Evolutionary conservation across 257 asterid species (phyloP).

Genomic region (Paraleonurus japonicus): DNA sequence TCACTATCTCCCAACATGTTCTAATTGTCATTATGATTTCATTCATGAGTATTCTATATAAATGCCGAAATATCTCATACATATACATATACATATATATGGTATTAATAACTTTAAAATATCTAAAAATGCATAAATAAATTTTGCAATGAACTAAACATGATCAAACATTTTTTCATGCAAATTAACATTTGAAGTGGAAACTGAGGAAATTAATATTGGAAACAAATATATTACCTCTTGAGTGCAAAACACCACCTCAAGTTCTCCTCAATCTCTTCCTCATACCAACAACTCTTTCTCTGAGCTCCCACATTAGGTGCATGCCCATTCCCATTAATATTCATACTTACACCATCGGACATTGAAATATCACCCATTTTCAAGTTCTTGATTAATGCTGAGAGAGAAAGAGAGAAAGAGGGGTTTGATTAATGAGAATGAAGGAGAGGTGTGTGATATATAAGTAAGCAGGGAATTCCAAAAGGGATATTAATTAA

Average conservation of each 20-base stretch:
- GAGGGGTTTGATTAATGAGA: not conserved
- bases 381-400: not conserved
- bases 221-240: constrained; percentile 48
- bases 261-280: constrained; percentile 89
- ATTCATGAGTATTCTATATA: not conserved
- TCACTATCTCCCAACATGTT: constrained; percentile 12
- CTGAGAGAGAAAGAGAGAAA: not conserved
- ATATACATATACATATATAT: no score
- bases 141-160: no score
- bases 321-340: constrained; percentile 44
- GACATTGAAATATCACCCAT: constrained; percentile 82
- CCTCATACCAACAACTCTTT: constrained; percentile 98
- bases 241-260: constrained; percentile 98
- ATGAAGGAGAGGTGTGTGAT: not conserved
- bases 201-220: no score
- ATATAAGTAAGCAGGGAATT: constrained; percentile 28
- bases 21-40: not conserved
- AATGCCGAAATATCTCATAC: not conserved
- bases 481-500: constrained; percentile 19
- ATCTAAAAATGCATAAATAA: not conserved
- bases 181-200: not conserved
- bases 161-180: not conserved
- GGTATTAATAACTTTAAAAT: not conserved
- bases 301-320: constrained; percentile 47
- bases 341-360: constrained; percentile 35